Percentiles rank a stretch among this genome's conserved stretches.
phyloP scores from a whole-genome alignment of 805 yeast species.

The Wickerhamiella siamensis region DNA sequence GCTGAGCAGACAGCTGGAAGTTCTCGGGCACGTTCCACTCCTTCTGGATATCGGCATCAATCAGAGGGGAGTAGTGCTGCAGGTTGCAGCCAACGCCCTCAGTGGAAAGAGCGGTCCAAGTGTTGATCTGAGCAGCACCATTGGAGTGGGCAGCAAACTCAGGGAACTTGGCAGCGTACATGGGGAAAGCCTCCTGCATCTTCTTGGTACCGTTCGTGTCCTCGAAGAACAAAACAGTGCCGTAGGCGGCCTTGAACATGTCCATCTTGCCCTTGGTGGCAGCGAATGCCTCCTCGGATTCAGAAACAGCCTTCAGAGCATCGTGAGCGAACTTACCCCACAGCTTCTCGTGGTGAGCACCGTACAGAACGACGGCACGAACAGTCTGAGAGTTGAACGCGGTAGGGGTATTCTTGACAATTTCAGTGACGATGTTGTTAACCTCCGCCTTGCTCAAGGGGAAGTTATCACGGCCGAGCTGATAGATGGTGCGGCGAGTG shows the following conservation, averaged over 20 bases:
- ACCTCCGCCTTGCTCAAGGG: conserved; percentile 32
- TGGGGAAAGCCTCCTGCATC: conserved; percentile 32
- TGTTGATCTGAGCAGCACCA: conserved; percentile 34
- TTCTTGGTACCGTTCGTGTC: conserved; percentile 29
- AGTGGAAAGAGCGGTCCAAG: conserved; percentile 35
- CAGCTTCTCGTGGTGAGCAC: conserved; percentile 31
- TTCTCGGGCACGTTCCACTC: conserved; percentile 29
- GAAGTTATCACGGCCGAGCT: conserved; percentile 29
- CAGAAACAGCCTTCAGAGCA: conserved; percentile 22
- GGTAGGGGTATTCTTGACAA: conserved; percentile 37
- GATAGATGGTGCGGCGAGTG: conserved; percentile 36
- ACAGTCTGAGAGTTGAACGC: conserved; percentile 38
- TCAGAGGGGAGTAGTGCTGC: conserved; percentile 38
- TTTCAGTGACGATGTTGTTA: conserved; percentile 29
- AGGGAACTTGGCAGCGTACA: conserved; percentile 33
- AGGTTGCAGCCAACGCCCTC: conserved; percentile 37
- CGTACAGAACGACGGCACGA: conserved; percentile 36
- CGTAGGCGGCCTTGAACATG: conserved; percentile 33
- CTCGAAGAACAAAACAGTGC: conserved; percentile 36
- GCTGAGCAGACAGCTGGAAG: conserved; percentile 36
- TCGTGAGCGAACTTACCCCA: conserved; percentile 31
- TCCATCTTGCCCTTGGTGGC: conserved; percentile 31
- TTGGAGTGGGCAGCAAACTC: conserved; percentile 33
- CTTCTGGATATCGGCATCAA: conserved; percentile 26
- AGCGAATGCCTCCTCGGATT: conserved; percentile 25